Base-by-base conservation (phyloP, 495 filamentous ascomycete species). In the Monascus purpureus region DNA sequence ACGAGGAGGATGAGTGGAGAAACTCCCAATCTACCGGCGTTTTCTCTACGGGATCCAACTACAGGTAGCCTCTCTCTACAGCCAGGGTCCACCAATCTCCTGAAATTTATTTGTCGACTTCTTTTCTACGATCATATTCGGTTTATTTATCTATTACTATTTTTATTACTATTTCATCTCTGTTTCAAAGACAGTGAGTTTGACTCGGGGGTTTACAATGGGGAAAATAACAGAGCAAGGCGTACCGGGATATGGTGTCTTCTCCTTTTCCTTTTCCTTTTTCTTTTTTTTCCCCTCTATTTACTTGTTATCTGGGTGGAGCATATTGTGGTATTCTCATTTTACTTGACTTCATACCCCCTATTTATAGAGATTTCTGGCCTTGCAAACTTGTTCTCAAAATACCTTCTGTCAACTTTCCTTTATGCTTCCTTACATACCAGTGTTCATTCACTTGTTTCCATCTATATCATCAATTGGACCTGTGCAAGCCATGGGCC, bases 1-100 rank as follows among this genome's bases (percentile, higher is more conserved):
- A 93, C 44, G 77, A 80, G 34, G 87, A 92, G 46, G 72, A 75
- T 37, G 90, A 87, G 51, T 94, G 82, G 86, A 81, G 75, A 17
- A 74, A 76, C n/a, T 74, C 83, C 25, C 75, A 80, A 13, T 67
- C 80, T 15, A 75, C 79, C 3, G 82, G 77, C 57, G 80, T 83
- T 32, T 81, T 82, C 53, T 64, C 78, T 30, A 75, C 73, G 25
- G 72, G 73, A 29, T 51, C 62, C 30, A 56, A 53, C 23, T 68
- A 56, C 41, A 53, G 58, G 38, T 72, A 59, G 55, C 36, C 13
- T n/a, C 38, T n/a, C n/a, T 37, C n/a, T 29, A 11, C 32, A 8
- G 28, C 22, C 28, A 38, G n/a, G n/a, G n/a, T n/a, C n/a, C n/a
- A n/a, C n/a, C n/a, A n/a, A n/a, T n/a, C n/a, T n/a, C n/a, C n/a